Percentiles rank a stretch among this genome's conserved stretches.
Evolutionary conservation across 208 protist species (phyloP).

Genomic region (Wallacemonas sp.): DNA sequence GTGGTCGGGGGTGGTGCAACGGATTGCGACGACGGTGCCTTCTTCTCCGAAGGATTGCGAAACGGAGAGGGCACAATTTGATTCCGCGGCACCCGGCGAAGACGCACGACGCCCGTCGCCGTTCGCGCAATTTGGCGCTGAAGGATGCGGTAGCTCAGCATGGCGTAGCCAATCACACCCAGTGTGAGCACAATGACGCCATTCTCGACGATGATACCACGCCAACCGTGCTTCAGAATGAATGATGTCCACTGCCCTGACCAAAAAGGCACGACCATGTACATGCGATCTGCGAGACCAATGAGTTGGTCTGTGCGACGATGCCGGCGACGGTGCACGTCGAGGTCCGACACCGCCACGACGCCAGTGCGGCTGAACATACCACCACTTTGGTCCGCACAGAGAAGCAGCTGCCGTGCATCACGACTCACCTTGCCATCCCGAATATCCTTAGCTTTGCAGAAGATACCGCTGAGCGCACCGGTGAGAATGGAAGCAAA

Average conservation of each 20-base stretch:
- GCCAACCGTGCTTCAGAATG: slow-evolving; percentile 75
- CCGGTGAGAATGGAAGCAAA: slow-evolving; percentile 70
- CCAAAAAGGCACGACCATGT: slow-evolving; percentile 85
- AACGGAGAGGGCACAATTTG: slow-evolving; percentile 7
- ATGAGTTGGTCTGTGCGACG: slow-evolving; percentile 30
- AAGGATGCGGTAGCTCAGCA: slow-evolving; percentile 75
- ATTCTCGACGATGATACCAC: slow-evolving; percentile 78
- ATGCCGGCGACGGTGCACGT: neutral
- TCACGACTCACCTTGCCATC: slow-evolving; percentile 53
- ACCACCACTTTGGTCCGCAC: neutral
- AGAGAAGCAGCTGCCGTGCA: slow-evolving; percentile 30
- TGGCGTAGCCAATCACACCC: slow-evolving; percentile 76
- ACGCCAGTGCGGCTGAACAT: slow-evolving; percentile 15
- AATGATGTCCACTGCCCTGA: slow-evolving; percentile 87
- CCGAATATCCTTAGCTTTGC: slow-evolving; percentile 82
- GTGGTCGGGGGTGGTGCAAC: neutral
- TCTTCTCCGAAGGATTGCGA: neutral
- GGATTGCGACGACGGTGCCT: slow-evolving; percentile 8
- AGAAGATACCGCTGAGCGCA: slow-evolving; percentile 72
- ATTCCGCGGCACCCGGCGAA: slow-evolving; percentile 17
- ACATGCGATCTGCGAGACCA: slow-evolving; percentile 62
- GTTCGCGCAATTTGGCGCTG: slow-evolving; percentile 51
- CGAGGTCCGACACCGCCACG: neutral
- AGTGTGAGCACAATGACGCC: slow-evolving; percentile 72
- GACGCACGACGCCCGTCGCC: slow-evolving; percentile 22